Base-by-base conservation (phyloP, 768 basidiomycete species). In the Boletus sp. region DNA sequence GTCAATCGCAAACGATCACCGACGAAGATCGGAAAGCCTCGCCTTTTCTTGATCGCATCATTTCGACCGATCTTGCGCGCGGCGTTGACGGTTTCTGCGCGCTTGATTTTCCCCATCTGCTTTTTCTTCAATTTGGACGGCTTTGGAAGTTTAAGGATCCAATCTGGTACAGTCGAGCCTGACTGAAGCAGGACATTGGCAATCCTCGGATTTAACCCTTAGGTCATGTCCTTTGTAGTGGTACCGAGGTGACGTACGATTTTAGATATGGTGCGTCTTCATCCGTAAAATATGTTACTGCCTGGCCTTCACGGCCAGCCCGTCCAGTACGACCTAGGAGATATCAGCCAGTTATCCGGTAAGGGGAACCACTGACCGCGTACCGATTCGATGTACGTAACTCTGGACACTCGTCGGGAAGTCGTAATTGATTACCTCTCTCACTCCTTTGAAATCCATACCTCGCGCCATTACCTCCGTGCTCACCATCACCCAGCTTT, bases 391-490 rank as follows among this genome's bases (percentile, higher is more conserved):
- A 73, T 99, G 97, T 42, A 99, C 83, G 67, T 99, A 99, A 67
- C 91, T 94, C 71, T 96, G 94, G 2, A 96, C 89, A 53, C 85
- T 95, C 39, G 89, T 94, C 3, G 97, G 97, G 73, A 98, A 98
- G 74, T 98, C 96, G 66, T 91, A 95, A 72, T 98, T 99, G 68
- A 98, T 88, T 10, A 99, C 94, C 67, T 98, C 91, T 56, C 86
- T 79, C 50, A 96, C 85, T 10, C 95, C 94, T 71, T 89, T 90
- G 78, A 99, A 98, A 69, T 98, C 97, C 89, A 99, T 94, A 4
- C 97, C 97, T 63, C 97, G 83, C 24, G 93, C 94, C 92, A 98
- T 91, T 50, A 98, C 91, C 71, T 99, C 97, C 24, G 97, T 99
- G 62, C 89, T 92, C 46, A 99, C 83, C 83, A 98, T 84, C 35